Base-by-base conservation (phyloP, 148 eudicot species). In the Chenopodium album region DNA sequence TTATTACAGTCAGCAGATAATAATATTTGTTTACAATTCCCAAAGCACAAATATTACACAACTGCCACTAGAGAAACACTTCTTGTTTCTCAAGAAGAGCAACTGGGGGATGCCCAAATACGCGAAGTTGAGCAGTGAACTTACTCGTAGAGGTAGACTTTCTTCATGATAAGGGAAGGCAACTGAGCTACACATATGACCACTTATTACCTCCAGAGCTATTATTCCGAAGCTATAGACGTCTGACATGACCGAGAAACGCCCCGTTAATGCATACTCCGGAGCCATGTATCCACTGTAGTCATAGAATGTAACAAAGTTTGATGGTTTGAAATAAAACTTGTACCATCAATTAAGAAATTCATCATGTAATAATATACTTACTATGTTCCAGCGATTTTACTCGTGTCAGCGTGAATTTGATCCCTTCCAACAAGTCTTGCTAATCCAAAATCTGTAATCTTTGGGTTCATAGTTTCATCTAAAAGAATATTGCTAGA, bases 201-300 rank as follows among this genome's bases (percentile, higher is more conserved):
- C 91, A 41, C 87, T 89, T 32, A 90, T 31, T 3, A 92, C 83
- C 79, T 90, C 93, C 11, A 92, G 44, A 22, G 87, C 50, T 70
- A 90, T 82, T 4, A 90, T 85, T 9, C 90, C 95, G 16, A 86
- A 90, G 78, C 95, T 90, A 54, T 77, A 89, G 9, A 86, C 86
- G 73, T 89, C 91, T 0, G 86, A 86, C 23, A 86, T 87, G 3
- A 79, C 76, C 1, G 90, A 89, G 37, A 84, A 87, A 20, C 80
- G 68, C 19, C 91, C 91, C 0, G 83, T 85, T 85, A 87, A 75
- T 13, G 86, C 88, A 76, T 87, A 89, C 66, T 87, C 90, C 0
- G 87, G 91, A 26, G 84, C 83, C 82, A 92, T 92, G 56, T 92
- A 92, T 8, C 92, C 94, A 52, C 92, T 92, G 79, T 16, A 76